These are phyloP conservation scores for Candida qinlingensis DNA, from an alignment of 805 yeast genomes.

Conservation along the genomic window DNA sequence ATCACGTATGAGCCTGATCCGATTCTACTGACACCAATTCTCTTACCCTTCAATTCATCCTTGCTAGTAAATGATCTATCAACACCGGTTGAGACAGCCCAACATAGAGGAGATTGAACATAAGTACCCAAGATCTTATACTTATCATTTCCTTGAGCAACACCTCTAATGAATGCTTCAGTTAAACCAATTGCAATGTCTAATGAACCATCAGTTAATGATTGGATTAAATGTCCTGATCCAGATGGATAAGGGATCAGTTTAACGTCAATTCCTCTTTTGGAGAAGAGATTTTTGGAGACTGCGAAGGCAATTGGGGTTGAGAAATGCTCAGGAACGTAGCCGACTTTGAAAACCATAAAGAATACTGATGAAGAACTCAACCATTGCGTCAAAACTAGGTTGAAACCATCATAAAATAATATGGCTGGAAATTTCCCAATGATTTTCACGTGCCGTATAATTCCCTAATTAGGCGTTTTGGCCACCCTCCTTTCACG, in stretches of 20 bases:
- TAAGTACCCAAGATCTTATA: conserved; percentile 76
- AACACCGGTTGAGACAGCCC: conserved; percentile 84
- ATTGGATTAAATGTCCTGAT: conserved; percentile 78
- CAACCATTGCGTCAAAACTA: too few species aligned
- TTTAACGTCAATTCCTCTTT: conserved; percentile 49
- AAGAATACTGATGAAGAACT: not conserved
- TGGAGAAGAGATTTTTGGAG: conserved; percentile 48
- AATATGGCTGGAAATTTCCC: too few species aligned
- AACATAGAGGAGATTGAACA: conserved; percentile 79
- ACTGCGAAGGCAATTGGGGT: conserved; percentile 78
- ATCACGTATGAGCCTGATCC: conserved; percentile 91
- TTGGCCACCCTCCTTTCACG: too few species aligned
- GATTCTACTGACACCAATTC: conserved; percentile 76
- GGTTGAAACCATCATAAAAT: too few species aligned
- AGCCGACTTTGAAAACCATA: conserved; percentile 56
- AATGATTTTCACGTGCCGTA: too few species aligned
- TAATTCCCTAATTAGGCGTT: too few species aligned
- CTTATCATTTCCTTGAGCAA: conserved; percentile 45
- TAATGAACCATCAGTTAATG: conserved; percentile 55
- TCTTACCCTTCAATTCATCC: conserved; percentile 51
- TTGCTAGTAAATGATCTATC: conserved; percentile 51
- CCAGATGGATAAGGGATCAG: conserved; percentile 76
- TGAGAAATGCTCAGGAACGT: conserved; percentile 88
- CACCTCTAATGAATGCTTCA: conserved; percentile 83
- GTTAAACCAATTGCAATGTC: conserved; percentile 87